A percentile compares a stretch with the other conserved stretches of the same genome.
Conservation (phyloP, 2,329 filamentous ascomycete species). For the Venturia pyrina region DNA sequence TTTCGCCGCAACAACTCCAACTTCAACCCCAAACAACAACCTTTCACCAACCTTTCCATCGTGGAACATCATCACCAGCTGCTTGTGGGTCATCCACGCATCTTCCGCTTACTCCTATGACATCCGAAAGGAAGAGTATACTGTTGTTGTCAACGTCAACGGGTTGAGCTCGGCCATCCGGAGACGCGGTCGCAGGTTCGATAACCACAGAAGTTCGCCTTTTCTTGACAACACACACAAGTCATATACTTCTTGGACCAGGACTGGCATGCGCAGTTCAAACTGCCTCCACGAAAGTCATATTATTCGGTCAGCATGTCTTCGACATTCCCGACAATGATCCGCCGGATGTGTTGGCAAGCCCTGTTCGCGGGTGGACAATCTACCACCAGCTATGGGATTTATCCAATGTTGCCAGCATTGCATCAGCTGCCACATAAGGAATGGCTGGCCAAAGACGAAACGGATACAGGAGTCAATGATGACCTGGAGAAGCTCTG, state of each 20-base stretch:
- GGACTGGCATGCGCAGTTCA: background rate
- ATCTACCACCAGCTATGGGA: too few species aligned
- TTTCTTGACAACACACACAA: too few species aligned
- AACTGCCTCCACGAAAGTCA: too few species aligned
- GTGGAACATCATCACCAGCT: background rate
- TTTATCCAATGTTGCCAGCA: constrained; percentile 63
- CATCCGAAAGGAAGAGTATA: background rate
- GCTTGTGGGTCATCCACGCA: background rate
- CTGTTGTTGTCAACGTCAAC: background rate
- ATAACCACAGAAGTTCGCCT: background rate
- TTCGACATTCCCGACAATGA: too few species aligned
- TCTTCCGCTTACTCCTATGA: background rate
- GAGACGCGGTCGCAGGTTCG: background rate
- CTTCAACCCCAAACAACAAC: background rate
- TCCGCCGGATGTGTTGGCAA: too few species aligned
- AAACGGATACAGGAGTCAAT: constrained; percentile 66
- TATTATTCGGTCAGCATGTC: too few species aligned
- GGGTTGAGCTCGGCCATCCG: background rate
- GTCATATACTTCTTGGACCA: background rate
- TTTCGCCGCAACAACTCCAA: background rate
- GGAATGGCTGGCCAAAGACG: constrained; percentile 51
- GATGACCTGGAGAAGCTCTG: constrained; percentile 69
- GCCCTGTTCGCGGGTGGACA: too few species aligned
- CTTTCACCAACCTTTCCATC: background rate
- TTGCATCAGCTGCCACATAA: constrained; percentile 65